phyloP scores from a whole-genome alignment of 306 rosid species.

The Carpinus fangiana region DNA sequence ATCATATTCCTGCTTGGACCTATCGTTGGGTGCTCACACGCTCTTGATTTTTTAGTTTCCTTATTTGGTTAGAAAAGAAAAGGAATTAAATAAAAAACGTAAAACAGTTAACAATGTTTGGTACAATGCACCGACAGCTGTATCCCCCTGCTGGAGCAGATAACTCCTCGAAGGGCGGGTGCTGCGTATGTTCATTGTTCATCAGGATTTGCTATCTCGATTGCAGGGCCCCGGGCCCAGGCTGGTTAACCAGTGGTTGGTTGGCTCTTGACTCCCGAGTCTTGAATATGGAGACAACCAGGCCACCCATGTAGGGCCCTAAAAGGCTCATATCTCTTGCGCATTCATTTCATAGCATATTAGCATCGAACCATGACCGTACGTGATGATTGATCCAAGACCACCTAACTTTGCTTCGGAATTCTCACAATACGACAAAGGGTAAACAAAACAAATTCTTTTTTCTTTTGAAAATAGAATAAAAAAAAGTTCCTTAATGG shows the following conservation, averaged over 20 bases:
- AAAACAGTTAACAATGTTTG: neutral
- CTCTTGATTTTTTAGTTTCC: too few relatives aligned
- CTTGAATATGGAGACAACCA: neutral
- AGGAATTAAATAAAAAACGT: too few relatives aligned
- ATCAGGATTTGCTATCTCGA: neutral
- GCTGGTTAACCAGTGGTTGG: conserved; percentile 8
- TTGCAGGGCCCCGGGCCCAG: neutral
- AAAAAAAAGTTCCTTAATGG: neutral
- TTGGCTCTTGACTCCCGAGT: neutral
- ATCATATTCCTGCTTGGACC: too few relatives aligned
- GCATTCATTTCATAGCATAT: neutral
- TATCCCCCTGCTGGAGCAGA: neutral
- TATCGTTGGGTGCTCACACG: too few relatives aligned
- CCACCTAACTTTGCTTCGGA: too few relatives aligned
- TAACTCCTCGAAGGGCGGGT: neutral
- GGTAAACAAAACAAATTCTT: too few relatives aligned
- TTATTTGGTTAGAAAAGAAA: too few relatives aligned
- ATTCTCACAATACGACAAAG: neutral
- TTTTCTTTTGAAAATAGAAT: neutral
- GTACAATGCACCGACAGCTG: neutral
- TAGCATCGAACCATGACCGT: neutral
- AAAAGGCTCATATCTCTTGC: neutral
- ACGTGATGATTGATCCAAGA: too few relatives aligned
- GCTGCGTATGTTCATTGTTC: neutral
- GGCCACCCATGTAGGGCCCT: neutral